Conservation (phyloP, 306 rosid genomes). For the Cicer bijugum region DNA sequence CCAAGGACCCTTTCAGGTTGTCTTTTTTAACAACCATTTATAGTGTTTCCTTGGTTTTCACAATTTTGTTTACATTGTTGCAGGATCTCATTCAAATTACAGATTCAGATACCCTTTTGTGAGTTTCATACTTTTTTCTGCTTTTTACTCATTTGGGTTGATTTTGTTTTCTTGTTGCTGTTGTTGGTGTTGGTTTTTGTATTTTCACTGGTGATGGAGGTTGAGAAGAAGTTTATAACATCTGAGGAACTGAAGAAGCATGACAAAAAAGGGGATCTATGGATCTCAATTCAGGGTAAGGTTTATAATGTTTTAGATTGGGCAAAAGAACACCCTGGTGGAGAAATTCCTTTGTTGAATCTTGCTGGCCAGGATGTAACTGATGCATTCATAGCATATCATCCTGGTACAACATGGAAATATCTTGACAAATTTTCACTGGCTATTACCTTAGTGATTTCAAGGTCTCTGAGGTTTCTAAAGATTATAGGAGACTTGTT, state of each 20-base stretch:
- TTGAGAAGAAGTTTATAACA: constrained; percentile 56
- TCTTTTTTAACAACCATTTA: not conserved
- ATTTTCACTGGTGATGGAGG: constrained; percentile 39
- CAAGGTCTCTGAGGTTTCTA: constrained; percentile 68
- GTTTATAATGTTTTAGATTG: constrained; percentile 72
- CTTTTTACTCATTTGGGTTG: not conserved
- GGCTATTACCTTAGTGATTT: constrained; percentile 59
- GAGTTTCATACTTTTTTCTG: not conserved
- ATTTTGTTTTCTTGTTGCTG: not conserved
- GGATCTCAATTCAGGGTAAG: constrained; percentile 85
- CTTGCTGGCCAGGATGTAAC: constrained; percentile 82
- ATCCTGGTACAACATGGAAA: constrained; percentile 69
- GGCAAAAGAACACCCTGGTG: constrained; percentile 75
- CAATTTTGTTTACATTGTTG: not conserved
- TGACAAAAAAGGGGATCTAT: constrained; percentile 65
- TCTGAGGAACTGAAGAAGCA: constrained; percentile 57
- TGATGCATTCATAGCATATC: constrained; percentile 77
- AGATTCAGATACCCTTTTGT: not conserved
- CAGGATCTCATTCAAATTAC: not conserved
- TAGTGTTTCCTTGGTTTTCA: not conserved
- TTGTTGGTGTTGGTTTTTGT: not conserved
- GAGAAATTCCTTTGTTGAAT: constrained; percentile 57
- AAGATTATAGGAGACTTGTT: constrained; percentile 65
- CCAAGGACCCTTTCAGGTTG: constrained; percentile 22
- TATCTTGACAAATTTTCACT: constrained; percentile 64